Evolutionary conservation across 2,329 filamentous ascomycete species (phyloP).

Genomic region (Claviceps cyperi): DNA sequence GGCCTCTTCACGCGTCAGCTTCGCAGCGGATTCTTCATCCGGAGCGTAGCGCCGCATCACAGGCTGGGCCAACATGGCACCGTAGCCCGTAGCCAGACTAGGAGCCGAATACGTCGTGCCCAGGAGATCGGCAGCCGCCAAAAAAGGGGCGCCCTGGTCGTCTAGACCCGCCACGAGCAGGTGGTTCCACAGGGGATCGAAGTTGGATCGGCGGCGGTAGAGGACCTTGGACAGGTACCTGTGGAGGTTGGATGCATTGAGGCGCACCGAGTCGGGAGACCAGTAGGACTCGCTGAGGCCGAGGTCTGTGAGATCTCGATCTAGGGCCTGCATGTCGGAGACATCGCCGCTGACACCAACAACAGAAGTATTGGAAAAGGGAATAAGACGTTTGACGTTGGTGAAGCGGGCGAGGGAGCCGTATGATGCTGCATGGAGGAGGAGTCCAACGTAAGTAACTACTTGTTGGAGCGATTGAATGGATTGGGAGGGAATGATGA

Average conservation of each 20-base stretch:
- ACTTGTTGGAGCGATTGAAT: background rate
- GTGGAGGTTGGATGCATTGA: constrained; percentile 89
- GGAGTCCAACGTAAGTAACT: background rate
- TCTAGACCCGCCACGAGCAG: constrained; percentile 83
- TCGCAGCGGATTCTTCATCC: constrained; percentile 63
- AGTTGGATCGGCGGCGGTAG: constrained; percentile 86
- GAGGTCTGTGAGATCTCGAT: constrained; percentile 77
- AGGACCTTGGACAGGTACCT: constrained; percentile 92
- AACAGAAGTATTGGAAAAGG: constrained; percentile 70
- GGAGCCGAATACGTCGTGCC: constrained; percentile 85
- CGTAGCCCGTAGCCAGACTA: constrained; percentile 84
- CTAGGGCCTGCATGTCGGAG: constrained; percentile 97
- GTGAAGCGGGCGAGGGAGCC: constrained; percentile 94
- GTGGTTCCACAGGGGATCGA: constrained; percentile 97
- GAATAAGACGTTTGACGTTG: constrained; percentile 86
- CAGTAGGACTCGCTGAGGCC: constrained; percentile 81
- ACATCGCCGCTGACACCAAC: constrained; percentile 95
- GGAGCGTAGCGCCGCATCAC: constrained; percentile 74
- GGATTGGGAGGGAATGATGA: background rate
- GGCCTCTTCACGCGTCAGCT: constrained; percentile 63
- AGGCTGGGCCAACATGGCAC: constrained; percentile 82
- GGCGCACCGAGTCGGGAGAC: constrained; percentile 27
- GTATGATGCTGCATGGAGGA: constrained; percentile 59
- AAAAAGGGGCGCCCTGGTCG: constrained; percentile 66
- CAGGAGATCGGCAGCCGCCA: constrained; percentile 80